Percentiles rank a stretch among this genome's conserved stretches.
phyloP scores from a whole-genome alignment of 2,329 filamentous ascomycete genomes.

The Exophiala lecanii-corni region DNA sequence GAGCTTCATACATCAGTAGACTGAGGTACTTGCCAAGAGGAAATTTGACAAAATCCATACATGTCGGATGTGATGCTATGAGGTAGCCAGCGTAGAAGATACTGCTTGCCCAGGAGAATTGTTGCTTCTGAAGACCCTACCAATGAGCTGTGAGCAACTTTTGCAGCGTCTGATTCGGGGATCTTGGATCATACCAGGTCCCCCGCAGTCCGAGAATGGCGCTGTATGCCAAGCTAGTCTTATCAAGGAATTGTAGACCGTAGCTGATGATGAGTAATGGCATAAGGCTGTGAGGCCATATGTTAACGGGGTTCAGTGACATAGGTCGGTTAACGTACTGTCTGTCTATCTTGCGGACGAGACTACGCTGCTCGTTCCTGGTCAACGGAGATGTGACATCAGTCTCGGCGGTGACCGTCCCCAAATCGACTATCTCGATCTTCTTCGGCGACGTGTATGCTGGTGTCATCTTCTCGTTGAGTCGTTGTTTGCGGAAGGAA shows the following conservation, averaged over 20 bases:
- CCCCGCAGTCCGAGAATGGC: slow-evolving; percentile 33
- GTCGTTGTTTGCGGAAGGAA: too few relatives aligned
- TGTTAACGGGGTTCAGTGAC: too few relatives aligned
- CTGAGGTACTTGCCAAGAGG: slow-evolving; percentile 36
- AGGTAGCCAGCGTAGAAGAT: slow-evolving; percentile 36
- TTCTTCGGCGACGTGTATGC: too few relatives aligned
- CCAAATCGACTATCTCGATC: too few relatives aligned
- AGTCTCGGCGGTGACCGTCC: too few relatives aligned
- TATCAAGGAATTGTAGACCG: slow-evolving; percentile 34
- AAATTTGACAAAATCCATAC: slow-evolving; percentile 32
- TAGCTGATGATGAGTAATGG: slow-evolving; percentile 29
- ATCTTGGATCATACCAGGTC: slow-evolving; percentile 27
- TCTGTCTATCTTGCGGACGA: too few relatives aligned
- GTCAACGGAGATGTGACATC: too few relatives aligned
- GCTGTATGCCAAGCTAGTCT: slow-evolving; percentile 32
- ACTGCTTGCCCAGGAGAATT: slow-evolving; percentile 32
- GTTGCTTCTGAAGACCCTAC: slow-evolving; percentile 14
- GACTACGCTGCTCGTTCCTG: too few relatives aligned
- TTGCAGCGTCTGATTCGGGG: background rate
- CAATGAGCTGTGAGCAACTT: slow-evolving; percentile 20
- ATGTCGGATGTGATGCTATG: slow-evolving; percentile 38
- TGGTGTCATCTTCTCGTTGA: too few relatives aligned
- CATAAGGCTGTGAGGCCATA: slow-evolving; percentile 16
- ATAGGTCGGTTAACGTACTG: too few relatives aligned
- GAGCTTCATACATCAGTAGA: slow-evolving; percentile 31